Base-by-base conservation (phyloP, 1,139 yeast genomes). In the Geotrichum europaeum region DNA sequence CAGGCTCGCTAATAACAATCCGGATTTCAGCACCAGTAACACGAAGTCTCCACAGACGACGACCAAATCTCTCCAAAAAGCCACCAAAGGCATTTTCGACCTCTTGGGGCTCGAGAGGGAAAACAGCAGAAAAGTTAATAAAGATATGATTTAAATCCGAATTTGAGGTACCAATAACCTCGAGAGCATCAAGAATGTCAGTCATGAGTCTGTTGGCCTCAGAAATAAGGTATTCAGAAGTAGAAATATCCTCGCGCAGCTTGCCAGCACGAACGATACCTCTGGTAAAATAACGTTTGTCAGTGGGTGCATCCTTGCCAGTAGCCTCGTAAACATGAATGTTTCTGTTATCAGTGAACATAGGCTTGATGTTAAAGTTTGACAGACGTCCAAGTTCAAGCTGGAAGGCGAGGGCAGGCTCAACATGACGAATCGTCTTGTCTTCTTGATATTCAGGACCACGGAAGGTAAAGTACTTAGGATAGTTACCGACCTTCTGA, bases 61-160 rank as follows among this genome's bases (percentile, higher is more conserved):
- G 85, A 66, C 99, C 99, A 68, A 94, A 94, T 77, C 99, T 86
- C 77, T 94, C 98, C 78, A 95, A 81, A 84, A 95, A 94, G 24
- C 97, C 95, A 64, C 96, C 98, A 75, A 94, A 91, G 13, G 99
- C 98, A 65, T 94, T 92, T 76, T 92, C 97, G 65, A 94, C 98
- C 77, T 94, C 98, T 70, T 87, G 89, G 56, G 98, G 97, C 62
- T 89, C 84, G 62, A 94, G 88, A 68, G 91, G 91, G 80, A 95
- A 94, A 49, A 89, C 94, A 64, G 97, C 96, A 56, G 97, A 87
- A 76, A 94, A 94, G 78, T 94, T 92, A 75, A 94, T 92, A 78
- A 94, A 95, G 66, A 94, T 95, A 73, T 94, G 98, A 76, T 94
- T 94, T 79, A 94, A 80, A 75, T 95, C 99, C 28, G 97, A 89